These are phyloP conservation scores for Acacia confusa DNA, from an alignment of 306 rosid genomes.

Conservation along the genomic window DNA sequence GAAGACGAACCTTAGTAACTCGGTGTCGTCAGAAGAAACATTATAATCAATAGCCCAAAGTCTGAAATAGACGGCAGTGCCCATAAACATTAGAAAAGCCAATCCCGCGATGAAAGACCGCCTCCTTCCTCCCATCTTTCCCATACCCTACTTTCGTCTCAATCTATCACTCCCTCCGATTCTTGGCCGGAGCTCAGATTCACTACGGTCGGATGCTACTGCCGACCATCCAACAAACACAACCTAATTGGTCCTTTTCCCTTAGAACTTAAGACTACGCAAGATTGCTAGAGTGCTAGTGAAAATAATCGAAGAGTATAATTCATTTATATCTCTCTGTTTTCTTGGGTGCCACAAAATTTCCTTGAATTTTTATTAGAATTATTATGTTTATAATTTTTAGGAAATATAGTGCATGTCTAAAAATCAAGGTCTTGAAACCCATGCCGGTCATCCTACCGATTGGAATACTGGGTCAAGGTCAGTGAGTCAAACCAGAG, in stretches of 20 bases:
- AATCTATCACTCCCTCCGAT: neutral
- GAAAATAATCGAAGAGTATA: neutral
- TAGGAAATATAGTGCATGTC: neutral
- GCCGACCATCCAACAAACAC: neutral
- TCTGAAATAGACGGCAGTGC: slow-evolving; percentile 50
- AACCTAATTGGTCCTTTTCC: neutral
- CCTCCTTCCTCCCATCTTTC: slow-evolving; percentile 7
- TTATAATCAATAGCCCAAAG: slow-evolving; percentile 59
- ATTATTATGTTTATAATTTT: neutral
- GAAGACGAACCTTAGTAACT: slow-evolving; percentile 49
- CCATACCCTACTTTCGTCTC: neutral
- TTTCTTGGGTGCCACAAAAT: neutral
- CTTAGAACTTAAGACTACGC: neutral
- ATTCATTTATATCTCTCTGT: neutral
- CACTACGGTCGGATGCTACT: neutral
- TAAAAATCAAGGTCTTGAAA: no score
- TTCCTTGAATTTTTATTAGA: neutral
- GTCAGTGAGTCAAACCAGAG: no score
- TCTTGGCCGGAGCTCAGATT: neutral
- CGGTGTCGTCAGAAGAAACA: slow-evolving; percentile 54
- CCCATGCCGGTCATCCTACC: no score
- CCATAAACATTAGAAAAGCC: slow-evolving; percentile 47
- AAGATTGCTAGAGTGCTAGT: neutral
- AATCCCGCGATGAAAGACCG: slow-evolving; percentile 16
- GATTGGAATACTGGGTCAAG: no score